Evolutionary conservation across 2,329 filamentous ascomycete species (phyloP).

Genomic region (Alternaria gaisen): DNA sequence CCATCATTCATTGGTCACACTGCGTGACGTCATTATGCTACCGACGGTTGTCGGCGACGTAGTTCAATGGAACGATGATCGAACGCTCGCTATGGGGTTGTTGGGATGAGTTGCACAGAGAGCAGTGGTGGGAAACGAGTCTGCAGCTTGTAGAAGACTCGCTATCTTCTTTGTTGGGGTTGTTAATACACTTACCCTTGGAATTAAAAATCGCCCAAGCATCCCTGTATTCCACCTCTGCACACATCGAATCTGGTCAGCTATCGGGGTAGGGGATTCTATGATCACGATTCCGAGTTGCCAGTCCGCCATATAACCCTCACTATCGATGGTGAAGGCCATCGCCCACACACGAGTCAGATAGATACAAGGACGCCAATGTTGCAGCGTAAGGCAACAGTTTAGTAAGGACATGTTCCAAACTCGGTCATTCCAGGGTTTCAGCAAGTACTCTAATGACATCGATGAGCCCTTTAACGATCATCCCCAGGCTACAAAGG

Average conservation of each 20-base stretch:
- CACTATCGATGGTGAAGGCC: too few relatives aligned
- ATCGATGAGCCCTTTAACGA: too few relatives aligned
- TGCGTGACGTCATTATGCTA: conserved; percentile 3
- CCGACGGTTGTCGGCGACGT: background rate
- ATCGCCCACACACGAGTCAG: too few relatives aligned
- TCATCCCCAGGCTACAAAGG: too few relatives aligned
- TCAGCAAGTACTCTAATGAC: too few relatives aligned
- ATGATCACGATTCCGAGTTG: too few relatives aligned
- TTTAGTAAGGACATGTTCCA: too few relatives aligned
- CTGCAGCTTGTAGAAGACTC: background rate
- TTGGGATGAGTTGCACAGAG: background rate
- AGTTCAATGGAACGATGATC: background rate
- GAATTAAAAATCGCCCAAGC: background rate
- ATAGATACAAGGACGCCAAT: too few relatives aligned
- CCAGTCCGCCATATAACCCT: too few relatives aligned
- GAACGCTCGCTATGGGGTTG: background rate
- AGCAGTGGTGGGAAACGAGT: background rate
- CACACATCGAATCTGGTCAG: background rate
- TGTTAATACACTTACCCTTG: background rate
- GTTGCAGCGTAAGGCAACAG: too few relatives aligned
- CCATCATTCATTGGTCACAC: background rate
- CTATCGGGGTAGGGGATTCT: too few relatives aligned
- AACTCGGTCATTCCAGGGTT: too few relatives aligned
- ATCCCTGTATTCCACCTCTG: background rate
- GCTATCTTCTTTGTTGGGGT: background rate